Evolutionary conservation across 1,139 yeast species (phyloP), one percentile per base, ranked within the genome.

Genomic region (Kodamaea plutei): DNA sequence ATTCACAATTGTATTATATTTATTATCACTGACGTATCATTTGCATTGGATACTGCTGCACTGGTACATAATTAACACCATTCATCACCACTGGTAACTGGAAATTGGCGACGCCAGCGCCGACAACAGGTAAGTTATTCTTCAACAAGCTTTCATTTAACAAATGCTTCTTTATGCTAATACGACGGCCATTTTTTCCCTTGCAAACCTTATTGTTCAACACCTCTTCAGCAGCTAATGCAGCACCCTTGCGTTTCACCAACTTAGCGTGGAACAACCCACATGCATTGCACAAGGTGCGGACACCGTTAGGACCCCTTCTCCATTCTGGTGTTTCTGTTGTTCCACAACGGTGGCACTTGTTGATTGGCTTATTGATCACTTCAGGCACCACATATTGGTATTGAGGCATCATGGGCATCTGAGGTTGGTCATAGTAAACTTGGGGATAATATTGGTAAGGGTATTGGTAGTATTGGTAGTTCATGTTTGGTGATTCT

Each of bases 201-300:
- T 66, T 67, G 42, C 66, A 61, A 6, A 67, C 73, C 48, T 62
- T 64, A 39, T 63, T 62, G 41, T 64, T 64, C 38, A 67, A 58
- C 39, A 64, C 68, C 36, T 66, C 70, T 52, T 67, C 61, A 28
- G 79, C 71, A 36, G 91, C 89, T 31, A 68, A 64, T 1, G 64
- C 73, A 20, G 80, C 78, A 3, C 91, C 91, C 43, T 74, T 77
- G 38, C 75, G 64, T 52, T 79, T 79, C 29, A 76, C 74, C 33
- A 82, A 61, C 51, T 84, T 84, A 16, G 91, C 87, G 55, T 81
- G 87, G 53, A 75, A 84, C 30, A 87, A 64, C 0, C 96, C 96
- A 58, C 96, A 87, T 0, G 38, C 38, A 32, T 52, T 52, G 36
- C 61, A 55, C 17, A 54, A 38, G 1, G 53, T 49, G 5, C 58